Evolutionary conservation across 306 rosid species (phyloP), one percentile per base, ranked within the genome.

Genomic region (Quercus berberidifolia): DNA sequence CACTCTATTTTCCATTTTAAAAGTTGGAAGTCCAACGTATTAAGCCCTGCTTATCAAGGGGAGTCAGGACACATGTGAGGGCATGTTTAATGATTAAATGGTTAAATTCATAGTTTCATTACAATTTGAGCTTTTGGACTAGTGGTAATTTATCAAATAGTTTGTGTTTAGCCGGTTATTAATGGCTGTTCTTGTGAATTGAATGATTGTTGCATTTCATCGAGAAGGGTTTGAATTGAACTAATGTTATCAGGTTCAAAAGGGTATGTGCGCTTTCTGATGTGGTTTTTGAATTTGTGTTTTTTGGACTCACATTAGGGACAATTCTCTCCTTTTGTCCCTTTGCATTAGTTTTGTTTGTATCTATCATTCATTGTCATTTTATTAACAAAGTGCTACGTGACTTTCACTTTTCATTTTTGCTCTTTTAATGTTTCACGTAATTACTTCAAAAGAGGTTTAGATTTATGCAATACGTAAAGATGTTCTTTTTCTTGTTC

Each of bases 221-320:
- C 52, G 59, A 56, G 51, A 21, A 68, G 73, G 80, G 60, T 62
- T 77, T 70, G 51, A 18, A 68, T 68, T 73, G 74, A 77, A 41
- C 71, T 55, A 70, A 52, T 59, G 71, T 52, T n/a, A 20, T 52
- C 25, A 20, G 6, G 69, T 23, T 28, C 38, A 30, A 25, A 52
- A 31, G 31, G n/a, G 15, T 59, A 35, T 20, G 55, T 35, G 35
- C 20, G 60, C 78, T 68, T 59, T 78, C 65, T 69, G 77, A 73
- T 33, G 69, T 72, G 55, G 21, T 33, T 25, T 15, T 5, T 49
- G 58, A 79, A 55, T 63, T 35, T 64, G 31, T 46, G 30, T 73
- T 23, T 12, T 79, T 1, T 21, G 43, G 46, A 49, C 30, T 19
- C 13, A 11, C 55, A 67, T 33, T 33, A 35, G 55, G 77, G 21